Conservation (phyloP, 2,329 filamentous ascomycete species). For the Scedosporium boydii region DNA sequence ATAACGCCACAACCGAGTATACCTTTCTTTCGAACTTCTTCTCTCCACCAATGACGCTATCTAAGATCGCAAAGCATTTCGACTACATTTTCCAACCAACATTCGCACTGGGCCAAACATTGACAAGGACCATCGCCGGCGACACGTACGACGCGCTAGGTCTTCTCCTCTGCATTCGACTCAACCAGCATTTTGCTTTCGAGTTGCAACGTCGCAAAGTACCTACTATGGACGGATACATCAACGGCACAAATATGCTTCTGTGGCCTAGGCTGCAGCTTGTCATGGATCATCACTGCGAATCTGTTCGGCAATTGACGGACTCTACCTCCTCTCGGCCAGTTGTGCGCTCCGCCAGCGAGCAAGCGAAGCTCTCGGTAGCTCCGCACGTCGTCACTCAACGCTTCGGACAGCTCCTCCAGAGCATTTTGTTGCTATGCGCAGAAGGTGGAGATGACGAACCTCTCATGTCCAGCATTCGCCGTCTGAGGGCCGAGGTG, state of each 20-base stretch:
- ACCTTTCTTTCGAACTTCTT: slow-evolving; percentile 90
- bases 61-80: slow-evolving; percentile 74
- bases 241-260: slow-evolving; percentile 92
- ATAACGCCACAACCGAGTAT: slow-evolving; percentile 92
- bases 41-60: slow-evolving; percentile 62
- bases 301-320: slow-evolving; percentile 62
- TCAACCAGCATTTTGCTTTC: slow-evolving; percentile 92
- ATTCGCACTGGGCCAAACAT: slow-evolving; percentile 67
- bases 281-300: slow-evolving; percentile 87
- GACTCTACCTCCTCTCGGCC: slow-evolving; percentile 39
- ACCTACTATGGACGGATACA: slow-evolving; percentile 79
- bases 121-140: slow-evolving; percentile 69
- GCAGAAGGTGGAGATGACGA: slow-evolving; percentile 92
- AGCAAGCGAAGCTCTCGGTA: slow-evolving; percentile 55
- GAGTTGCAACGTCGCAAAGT: slow-evolving; percentile 86
- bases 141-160: slow-evolving; percentile 78
- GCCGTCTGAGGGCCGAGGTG: slow-evolving; percentile 68
- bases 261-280: slow-evolving; percentile 94
- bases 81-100: slow-evolving; percentile 83
- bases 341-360: slow-evolving; percentile 13
- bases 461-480: slow-evolving; percentile 73
- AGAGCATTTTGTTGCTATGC: slow-evolving; percentile 74
- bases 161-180: slow-evolving; percentile 77
- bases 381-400: slow-evolving; percentile 90
- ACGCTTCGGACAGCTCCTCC: slow-evolving; percentile 86